These are phyloP conservation scores for Colletotrichum lini DNA, from an alignment of 2,329 filamentous ascomycete genomes.

Conservation along the genomic window DNA sequence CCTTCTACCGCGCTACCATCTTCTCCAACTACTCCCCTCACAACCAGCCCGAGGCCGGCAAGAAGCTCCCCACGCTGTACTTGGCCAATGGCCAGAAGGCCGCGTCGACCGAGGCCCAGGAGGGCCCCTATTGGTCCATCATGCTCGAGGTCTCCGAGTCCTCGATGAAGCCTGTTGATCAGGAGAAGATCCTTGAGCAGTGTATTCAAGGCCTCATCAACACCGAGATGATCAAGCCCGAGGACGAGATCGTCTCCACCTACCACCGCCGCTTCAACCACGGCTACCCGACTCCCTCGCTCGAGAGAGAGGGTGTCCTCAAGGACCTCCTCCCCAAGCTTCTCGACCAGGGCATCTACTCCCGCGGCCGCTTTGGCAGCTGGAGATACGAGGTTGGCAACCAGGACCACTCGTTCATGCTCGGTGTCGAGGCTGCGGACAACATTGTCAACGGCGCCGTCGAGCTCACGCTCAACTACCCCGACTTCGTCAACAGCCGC, in stretches of 20 bases:
- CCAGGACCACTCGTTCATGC: constrained; percentile 98
- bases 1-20: constrained; percentile 99
- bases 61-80: constrained; percentile 89
- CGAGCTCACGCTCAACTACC: constrained; percentile 95
- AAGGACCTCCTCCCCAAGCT: constrained; percentile 94
- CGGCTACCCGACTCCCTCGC: constrained; percentile 94
- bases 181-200: constrained; percentile 87
- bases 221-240: constrained; percentile 93
- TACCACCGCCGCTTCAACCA: constrained; percentile 99
- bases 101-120: constrained; percentile 78
- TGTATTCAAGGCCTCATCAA: constrained; percentile 97
- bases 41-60: constrained; percentile 90
- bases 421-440: constrained; percentile 94
- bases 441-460: constrained; percentile 90
- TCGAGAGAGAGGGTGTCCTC: constrained; percentile 96
- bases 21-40: constrained; percentile 99
- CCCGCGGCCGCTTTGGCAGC: constrained; percentile 95
- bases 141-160: constrained; percentile 99
- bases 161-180: constrained; percentile 92
- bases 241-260: constrained; percentile 96
- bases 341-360: constrained; percentile 91
- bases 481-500: constrained; percentile 91
- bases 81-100: constrained; percentile 89
- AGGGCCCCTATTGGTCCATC: constrained; percentile 99
- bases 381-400: constrained; percentile 98